Percentiles rank a stretch among this genome's conserved stretches.
Conservation (phyloP, 148 eudicot species). For the Amaranthus hypochondriacus region DNA sequence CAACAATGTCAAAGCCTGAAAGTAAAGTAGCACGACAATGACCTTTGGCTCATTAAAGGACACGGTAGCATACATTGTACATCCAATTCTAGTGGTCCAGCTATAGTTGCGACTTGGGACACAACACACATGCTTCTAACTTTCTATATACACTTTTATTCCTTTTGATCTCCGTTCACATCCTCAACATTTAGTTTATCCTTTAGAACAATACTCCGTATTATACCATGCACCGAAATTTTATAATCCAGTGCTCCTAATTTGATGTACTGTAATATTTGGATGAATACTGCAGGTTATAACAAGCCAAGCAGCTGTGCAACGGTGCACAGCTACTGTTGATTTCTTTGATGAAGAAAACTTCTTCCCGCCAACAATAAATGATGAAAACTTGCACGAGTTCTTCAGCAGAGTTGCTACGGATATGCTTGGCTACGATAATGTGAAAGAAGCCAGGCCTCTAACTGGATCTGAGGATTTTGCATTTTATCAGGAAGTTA, state of each 20-base stretch:
- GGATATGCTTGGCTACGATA: constrained; percentile 48
- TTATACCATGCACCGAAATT: no score
- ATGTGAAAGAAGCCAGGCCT: constrained; percentile 60
- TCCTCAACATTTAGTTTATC: no score
- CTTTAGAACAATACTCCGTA: no score
- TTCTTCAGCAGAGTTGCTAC: constrained; percentile 52
- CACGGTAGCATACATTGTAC: no score
- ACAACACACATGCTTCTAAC: no score
- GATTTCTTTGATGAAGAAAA: constrained; percentile 36
- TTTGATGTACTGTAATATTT: background rate
- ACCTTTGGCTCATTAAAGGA: background rate
- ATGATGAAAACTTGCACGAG: constrained; percentile 53
- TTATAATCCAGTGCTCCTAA: no score
- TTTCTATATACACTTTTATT: no score
- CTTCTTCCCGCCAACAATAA: constrained; percentile 58
- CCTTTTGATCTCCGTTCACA: no score
- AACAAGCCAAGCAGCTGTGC: constrained; percentile 73
- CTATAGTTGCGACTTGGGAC: no score
- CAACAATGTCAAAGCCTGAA: no score
- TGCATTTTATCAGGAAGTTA: constrained; percentile 65
- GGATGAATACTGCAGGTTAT: constrained; percentile 56
- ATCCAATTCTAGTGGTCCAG: no score
- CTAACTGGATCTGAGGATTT: constrained; percentile 90
- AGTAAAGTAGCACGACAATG: background rate
- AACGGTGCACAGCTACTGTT: constrained; percentile 87